Evolutionary conservation across 208 protist genomes (phyloP).

Genomic region (Entamoeba nuttalli): DNA sequence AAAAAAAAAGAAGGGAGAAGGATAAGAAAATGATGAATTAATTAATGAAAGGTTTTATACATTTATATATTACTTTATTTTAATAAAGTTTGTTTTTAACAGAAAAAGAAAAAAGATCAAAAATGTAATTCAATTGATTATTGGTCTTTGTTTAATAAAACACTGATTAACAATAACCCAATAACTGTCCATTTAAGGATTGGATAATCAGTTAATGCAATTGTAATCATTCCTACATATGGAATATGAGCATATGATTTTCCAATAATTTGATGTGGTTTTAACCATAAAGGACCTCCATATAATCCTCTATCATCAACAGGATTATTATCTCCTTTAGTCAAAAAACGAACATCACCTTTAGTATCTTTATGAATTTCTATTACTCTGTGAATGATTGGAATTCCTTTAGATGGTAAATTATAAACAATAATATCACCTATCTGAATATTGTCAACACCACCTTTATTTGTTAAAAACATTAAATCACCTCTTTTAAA

Average conservation of each 20-base stretch:
- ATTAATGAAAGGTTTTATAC: too few relatives aligned
- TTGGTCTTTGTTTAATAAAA: neutral
- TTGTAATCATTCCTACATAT: slow-evolving; percentile 4
- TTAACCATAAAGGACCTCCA: neutral
- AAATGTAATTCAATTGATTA: neutral
- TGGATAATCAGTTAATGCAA: slow-evolving; percentile 6
- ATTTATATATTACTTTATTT: too few relatives aligned
- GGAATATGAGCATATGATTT: neutral
- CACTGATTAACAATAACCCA: neutral
- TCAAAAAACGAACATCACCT: neutral
- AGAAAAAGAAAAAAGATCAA: neutral
- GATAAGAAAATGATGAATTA: too few relatives aligned
- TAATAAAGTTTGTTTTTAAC: too few relatives aligned
- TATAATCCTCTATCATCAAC: slow-evolving; percentile 12
- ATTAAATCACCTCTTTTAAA: slow-evolving; percentile 5
- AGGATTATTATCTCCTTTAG: slow-evolving; percentile 6
- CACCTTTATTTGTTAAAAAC: neutral
- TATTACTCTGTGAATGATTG: slow-evolving; percentile 8
- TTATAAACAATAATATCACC: slow-evolving; percentile 17
- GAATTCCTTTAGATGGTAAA: neutral
- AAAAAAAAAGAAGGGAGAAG: too few relatives aligned
- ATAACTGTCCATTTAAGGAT: neutral
- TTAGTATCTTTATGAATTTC: neutral
- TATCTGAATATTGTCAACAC: neutral
- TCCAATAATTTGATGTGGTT: neutral